Base-by-base conservation (phyloP, 352 stramenopile species). In the Phytophthora cryptogea region DNA sequence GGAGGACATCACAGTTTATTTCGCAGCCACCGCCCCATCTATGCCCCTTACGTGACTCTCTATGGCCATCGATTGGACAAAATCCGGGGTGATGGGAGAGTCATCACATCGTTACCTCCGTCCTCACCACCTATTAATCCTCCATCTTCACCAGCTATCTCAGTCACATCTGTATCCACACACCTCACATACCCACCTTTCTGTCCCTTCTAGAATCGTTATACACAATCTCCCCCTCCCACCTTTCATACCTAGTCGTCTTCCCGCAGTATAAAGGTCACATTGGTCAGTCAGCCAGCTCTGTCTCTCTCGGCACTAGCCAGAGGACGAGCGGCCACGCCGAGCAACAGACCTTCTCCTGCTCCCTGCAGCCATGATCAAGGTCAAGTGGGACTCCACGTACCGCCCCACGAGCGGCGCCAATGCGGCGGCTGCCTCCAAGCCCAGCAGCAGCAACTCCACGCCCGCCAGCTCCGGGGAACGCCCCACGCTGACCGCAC, bases 351-450 rank as follows among this genome's bases (percentile, higher is more conserved):
- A 33, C 10, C 27, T 41, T 17, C 50, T n/a, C 33, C 26, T 46
- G 23, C 32, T 23, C 40, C 27, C 20, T 23, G 20, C 20, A 23
- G 31, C 41, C 42, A 89, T 89, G 80, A 89, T 89, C 72, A 75
- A 76, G 39, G 80, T 89, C 60, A 89, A 86, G 57, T 89, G 80
- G 80, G 74, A 89, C 59, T 75, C 71, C 54, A 81, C 68, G 36
- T 70, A 74, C 50, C 35, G 39, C 2, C 58, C 68, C 27, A 48
- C 56, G 26, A 72, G 51, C 40, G 47, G 28, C 23, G 36, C 7
- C 20, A 39, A 39, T 39, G 32, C 31, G 13, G 8, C 4, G 31
- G 42, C 28, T 10, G 14, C 44, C 44, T 17, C 33, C 55, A 50
- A 40, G 28, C 41, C 16, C 17, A 39, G 37, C 39, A n/a, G 23